Evolutionary conservation across 257 asterid species (phyloP), one percentile per base, ranked within the genome.

Genomic region (Marsdenia floribunda): DNA sequence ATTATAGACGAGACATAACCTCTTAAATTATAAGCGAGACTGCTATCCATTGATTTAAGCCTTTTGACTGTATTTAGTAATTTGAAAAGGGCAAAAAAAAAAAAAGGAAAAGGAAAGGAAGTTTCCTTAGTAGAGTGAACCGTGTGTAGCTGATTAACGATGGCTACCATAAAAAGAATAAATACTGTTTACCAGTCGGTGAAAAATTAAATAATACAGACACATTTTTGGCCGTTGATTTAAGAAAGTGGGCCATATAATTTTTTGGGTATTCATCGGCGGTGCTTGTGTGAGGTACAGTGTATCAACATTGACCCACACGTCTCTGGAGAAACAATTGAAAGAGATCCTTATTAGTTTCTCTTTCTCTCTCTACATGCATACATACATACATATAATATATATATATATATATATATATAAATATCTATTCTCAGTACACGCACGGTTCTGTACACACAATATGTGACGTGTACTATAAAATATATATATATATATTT

Each of bases 231-330:
- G 49, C 69, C 64, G 55, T 76, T 21, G 50, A 60, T 19, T 24
- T 44, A 9, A 66, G 16, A 4, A 35, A 53, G 38, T 6, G 75
- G 58, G 60, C 18, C 44, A 19, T 49, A 13, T 18, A 59, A 37
- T 16, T 38, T 14, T 16, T 38, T 14, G 76, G 0, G 58, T 0
- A 22, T 68, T 58, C 29, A 13, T 18, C 46, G 26, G 68, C 68
- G 74, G 75, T 55, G 75, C 61, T 40, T 5, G 46, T 42, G 61
- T 26, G 70, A 44, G 6, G 16, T 12, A 69, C 38, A 16, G 70
- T 24, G 49, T 57, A 58, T 37, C 11, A 29, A 26, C 26, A 54
- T 46, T 73, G 71, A 70, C 47, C 67, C 70, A 67, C 78, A 46
- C 78, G 75, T 70, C 57, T 67, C 29, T 59, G 16, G 22, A 24